These are phyloP conservation scores for Viridothelium virens DNA, from an alignment of 495 filamentous ascomycete species.

Conservation along the genomic window DNA sequence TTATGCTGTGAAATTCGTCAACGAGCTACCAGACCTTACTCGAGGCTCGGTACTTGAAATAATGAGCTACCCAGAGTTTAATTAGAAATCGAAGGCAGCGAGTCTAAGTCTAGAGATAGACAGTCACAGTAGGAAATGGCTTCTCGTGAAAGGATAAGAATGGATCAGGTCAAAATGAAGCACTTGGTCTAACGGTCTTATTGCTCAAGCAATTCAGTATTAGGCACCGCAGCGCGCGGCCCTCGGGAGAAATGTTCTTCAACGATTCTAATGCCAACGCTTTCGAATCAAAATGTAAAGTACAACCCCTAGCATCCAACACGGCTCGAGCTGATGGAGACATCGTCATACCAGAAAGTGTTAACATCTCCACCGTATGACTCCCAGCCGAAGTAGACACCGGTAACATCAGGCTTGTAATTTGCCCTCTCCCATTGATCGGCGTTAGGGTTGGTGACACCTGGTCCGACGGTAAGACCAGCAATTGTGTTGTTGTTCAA, in stretches of 20 bases:
- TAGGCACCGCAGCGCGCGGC: not conserved
- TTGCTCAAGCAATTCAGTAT: conserved; percentile 1
- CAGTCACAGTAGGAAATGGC: not conserved
- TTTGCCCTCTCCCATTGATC: conserved; percentile 43
- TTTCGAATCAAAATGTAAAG: not conserved
- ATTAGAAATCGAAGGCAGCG: not conserved
- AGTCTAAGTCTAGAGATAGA: not conserved
- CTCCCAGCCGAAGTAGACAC: conserved; percentile 54
- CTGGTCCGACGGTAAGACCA: conserved; percentile 42
- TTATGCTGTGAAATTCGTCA: conserved; percentile 25
- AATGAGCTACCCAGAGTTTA: not conserved
- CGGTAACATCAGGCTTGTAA: conserved; percentile 44
- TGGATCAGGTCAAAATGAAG: not conserved
- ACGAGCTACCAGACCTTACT: not conserved
- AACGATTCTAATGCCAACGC: not conserved
- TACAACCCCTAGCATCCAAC: conserved; percentile 38
- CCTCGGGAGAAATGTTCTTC: not conserved
- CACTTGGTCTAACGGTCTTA: not conserved
- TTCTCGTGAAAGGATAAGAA: not conserved
- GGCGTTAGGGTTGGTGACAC: conserved; percentile 43
- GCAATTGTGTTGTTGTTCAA: conserved; percentile 43
- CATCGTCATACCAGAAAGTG: conserved; percentile 54
- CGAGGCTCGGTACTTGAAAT: not conserved
- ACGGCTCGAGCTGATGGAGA: conserved; percentile 39
- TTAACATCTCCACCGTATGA: conserved; percentile 50